phyloP scores from a whole-genome alignment of 495 filamentous ascomycete genomes.

The Venustampulla echinocandica region DNA sequence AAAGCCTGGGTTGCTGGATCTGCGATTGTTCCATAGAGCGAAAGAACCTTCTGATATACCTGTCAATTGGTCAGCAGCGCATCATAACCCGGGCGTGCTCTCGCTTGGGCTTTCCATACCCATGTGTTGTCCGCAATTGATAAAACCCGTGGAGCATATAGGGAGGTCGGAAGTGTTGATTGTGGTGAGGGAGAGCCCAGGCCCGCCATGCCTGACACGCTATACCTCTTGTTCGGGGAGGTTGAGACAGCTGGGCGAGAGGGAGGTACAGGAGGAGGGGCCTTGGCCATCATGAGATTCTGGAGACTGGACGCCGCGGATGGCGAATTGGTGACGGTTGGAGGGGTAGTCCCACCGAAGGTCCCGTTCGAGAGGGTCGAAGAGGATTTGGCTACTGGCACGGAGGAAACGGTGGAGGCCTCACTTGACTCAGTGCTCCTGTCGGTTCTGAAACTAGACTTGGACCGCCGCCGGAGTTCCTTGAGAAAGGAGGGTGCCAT shows the following conservation, averaged over 20 bases:
- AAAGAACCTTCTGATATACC: constrained; percentile 84
- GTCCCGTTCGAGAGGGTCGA: constrained; percentile 56
- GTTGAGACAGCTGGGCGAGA: constrained; percentile 33
- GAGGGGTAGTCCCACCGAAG: constrained; percentile 45
- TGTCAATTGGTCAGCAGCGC: constrained; percentile 26
- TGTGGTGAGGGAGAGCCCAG: constrained; percentile 46
- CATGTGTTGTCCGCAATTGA: constrained; percentile 74
- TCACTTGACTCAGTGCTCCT: constrained; percentile 44
- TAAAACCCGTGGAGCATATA: constrained; percentile 66
- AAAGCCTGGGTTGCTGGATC: constrained; percentile 55
- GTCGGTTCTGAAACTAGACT: constrained; percentile 51
- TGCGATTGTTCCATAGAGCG: constrained; percentile 70
- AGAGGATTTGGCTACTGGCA: constrained; percentile 48
- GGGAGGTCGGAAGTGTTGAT: constrained; percentile 52
- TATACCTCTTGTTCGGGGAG: constrained; percentile 41
- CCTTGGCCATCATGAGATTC: constrained; percentile 32
- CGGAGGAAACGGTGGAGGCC: constrained; percentile 34
- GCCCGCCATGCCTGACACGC: constrained; percentile 45
- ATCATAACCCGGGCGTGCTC: too few relatives aligned
- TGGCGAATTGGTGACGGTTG: constrained; percentile 20
- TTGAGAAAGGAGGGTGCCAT: constrained; percentile 61
- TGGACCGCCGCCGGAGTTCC: constrained; percentile 65
- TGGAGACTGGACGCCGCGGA: constrained; percentile 52
- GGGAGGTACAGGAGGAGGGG: constrained; percentile 33
- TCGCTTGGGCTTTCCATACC: constrained; percentile 58